Percentiles rank a stretch among this genome's conserved stretches.
These are phyloP conservation scores for Zoysia pacifica DNA, from an alignment of 176 grass and related monocot genomes.

Conservation along the genomic window DNA sequence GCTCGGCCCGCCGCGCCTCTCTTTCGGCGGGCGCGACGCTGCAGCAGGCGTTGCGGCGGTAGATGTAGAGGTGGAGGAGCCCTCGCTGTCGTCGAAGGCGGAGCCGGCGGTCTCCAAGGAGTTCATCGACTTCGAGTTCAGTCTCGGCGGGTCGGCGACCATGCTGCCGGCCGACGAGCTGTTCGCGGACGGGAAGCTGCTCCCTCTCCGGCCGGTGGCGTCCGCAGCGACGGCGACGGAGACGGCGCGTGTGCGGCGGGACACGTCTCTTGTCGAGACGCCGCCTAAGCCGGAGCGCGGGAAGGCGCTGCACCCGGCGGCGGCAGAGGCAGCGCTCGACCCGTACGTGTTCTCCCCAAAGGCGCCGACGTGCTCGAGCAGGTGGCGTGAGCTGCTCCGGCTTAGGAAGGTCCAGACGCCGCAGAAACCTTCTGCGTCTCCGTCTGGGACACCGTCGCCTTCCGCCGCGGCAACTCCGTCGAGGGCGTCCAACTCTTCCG, in stretches of 20 bases:
- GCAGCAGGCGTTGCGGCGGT: background rate
- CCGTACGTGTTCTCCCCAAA: constrained; percentile 88
- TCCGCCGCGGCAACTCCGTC: constrained; percentile 7
- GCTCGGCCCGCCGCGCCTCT: constrained; percentile 64
- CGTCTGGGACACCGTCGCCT: constrained; percentile 21
- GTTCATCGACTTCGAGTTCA: constrained; percentile 91
- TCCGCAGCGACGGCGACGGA: background rate
- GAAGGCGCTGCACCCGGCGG: constrained; percentile 37
- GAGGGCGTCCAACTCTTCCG: constrained; percentile 32
- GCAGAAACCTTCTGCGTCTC: constrained; percentile 21
- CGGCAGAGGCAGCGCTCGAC: constrained; percentile 38
- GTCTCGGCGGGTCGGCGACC: constrained; percentile 50
- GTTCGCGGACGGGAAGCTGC: constrained; percentile 86
- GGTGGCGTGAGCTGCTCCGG: constrained; percentile 80
- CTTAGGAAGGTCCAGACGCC: constrained; percentile 61
- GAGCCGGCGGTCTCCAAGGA: constrained; percentile 47
- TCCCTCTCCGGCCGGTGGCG: constrained; percentile 51
- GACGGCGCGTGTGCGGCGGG: background rate
- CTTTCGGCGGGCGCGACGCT: constrained; percentile 40
- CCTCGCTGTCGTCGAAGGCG: background rate
- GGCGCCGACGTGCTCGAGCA: constrained; percentile 78
- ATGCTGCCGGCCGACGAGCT: constrained; percentile 92
- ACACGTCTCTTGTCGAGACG: background rate
- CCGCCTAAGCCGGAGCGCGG: constrained; percentile 32
- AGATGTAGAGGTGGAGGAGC: background rate